A percentile compares a stretch with the other conserved stretches of the same genome.
These are phyloP conservation scores for Penicillium mononematosum DNA, from an alignment of 495 filamentous ascomycete genomes.

Conservation along the genomic window DNA sequence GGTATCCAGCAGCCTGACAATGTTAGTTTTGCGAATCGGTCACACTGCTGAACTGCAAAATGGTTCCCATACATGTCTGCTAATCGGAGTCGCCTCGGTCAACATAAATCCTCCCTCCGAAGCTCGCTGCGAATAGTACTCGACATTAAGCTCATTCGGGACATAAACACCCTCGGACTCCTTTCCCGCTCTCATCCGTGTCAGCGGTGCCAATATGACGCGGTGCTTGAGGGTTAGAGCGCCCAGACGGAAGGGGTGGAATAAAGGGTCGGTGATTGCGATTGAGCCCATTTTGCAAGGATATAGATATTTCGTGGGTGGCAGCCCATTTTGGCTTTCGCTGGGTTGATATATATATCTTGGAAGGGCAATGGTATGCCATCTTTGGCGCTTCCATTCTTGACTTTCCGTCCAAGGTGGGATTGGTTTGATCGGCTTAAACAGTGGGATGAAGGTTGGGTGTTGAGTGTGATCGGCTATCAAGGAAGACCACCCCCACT, in stretches of 20 bases:
- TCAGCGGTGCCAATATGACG: slow-evolving; percentile 52
- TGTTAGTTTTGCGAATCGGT: neutral
- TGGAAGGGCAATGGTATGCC: neutral
- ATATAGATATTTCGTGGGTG: neutral
- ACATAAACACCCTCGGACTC: slow-evolving; percentile 42
- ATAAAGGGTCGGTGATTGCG: slow-evolving; percentile 40
- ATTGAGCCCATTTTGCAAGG: slow-evolving; percentile 30
- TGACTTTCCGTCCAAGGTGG: neutral
- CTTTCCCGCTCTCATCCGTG: slow-evolving; percentile 47
- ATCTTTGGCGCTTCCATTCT: neutral
- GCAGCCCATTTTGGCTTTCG: neutral
- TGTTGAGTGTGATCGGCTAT: neutral
- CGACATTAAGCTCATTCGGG: slow-evolving; percentile 37
- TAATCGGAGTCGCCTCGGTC: slow-evolving; percentile 45
- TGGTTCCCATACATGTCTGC: slow-evolving; percentile 24
- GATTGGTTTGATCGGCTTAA: neutral
- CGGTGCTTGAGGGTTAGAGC: slow-evolving; percentile 43
- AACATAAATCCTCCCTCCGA: slow-evolving; percentile 49
- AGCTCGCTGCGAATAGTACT: slow-evolving; percentile 54
- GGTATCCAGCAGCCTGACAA: slow-evolving; percentile 21
- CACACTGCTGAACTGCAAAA: neutral
- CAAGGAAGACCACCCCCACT: neutral
- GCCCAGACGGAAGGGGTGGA: slow-evolving; percentile 52
- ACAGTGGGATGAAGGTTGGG: neutral
- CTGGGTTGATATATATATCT: neutral